Evolutionary conservation across 345 rosid genomes (phyloP), one percentile per base, ranked within the genome.

Genomic region (Citrus inodora): DNA sequence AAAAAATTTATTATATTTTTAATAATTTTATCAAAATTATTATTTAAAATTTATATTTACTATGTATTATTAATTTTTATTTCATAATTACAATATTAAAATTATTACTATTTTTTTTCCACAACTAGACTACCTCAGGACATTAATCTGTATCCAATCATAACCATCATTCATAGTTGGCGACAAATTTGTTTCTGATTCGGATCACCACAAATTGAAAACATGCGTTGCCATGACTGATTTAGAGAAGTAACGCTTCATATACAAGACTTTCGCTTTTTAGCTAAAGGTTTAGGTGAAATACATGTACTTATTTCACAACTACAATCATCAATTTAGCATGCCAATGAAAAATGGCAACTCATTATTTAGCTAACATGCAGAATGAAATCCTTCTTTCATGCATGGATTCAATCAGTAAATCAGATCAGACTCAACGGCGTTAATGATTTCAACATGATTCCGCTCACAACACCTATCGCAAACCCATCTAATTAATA

Each of bases 11-110:
- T 33, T 33, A 33, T 33, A 1, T 35, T 0, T 35, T 35, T 0
- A 35, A 35, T 35, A 35, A 35, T 35, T 35, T 35, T 35, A 35
- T 35, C 1, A 35, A 35, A 33, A 33, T 33, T 33, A 33, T 33
- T 33, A 33, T 33, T 33, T 33, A 33, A 33, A 35, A 35, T 35
- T 35, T 1, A 35, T 0, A 35, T 35, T 35, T 35, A 5, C 0
- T 5, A 1, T 0, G 4, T 35, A 5, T 35, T 35, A 35, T 35
- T 35, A 35, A 35, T 0, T 0, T 35, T 35, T 35, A 5, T 35
- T 35, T 35, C 0, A 5, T 35, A 35, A 5, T 35, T 35, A 35
- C 6, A 25, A 25, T 25, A 25, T 25, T 25, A 25, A 25, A 25
- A 25, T 25, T 25, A 25, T 33, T 4, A 35, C 35, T 0, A 0